phyloP scores from a whole-genome alignment of 176 grass and related monocot species.

The Pharus latifolius region DNA sequence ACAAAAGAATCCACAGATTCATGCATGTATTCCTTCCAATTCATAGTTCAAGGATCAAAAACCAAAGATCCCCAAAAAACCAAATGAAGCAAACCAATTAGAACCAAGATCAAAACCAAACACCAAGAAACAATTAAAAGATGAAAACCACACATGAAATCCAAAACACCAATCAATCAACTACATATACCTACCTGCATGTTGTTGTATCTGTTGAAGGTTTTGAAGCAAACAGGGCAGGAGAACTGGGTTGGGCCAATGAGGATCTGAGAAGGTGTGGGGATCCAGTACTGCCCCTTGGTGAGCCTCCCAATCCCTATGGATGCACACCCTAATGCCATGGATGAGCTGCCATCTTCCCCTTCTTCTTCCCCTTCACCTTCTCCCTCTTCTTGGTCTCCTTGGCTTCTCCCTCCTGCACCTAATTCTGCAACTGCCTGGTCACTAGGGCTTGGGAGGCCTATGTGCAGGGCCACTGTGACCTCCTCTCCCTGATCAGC shows the following conservation, averaged over 20 bases:
- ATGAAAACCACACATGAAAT: neutral
- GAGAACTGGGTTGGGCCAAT: constrained; percentile 87
- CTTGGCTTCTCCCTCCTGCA: neutral
- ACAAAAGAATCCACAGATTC: neutral
- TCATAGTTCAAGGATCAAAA: neutral
- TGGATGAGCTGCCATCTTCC: no score
- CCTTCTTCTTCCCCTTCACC: neutral
- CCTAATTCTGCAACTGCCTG: neutral
- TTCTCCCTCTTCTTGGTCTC: neutral
- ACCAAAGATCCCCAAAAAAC: neutral
- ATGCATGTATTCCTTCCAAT: neutral
- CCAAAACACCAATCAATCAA: neutral
- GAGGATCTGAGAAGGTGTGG: constrained; percentile 83
- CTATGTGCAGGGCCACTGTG: constrained; percentile 69
- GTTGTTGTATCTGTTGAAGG: constrained; percentile 93
- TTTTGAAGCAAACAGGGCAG: constrained; percentile 80
- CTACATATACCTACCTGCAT: constrained; percentile 42
- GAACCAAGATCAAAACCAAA: neutral
- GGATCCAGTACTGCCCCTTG: constrained; percentile 88
- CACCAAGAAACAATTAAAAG: neutral
- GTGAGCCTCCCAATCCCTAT: constrained; percentile 62
- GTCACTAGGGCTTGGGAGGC: constrained; percentile 57
- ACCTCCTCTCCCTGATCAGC: constrained; percentile 31
- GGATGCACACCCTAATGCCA: constrained; percentile 30
- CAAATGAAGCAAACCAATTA: neutral